Conservation (phyloP, 495 filamentous ascomycete species). For the Hypoxylon crocopeplum region DNA sequence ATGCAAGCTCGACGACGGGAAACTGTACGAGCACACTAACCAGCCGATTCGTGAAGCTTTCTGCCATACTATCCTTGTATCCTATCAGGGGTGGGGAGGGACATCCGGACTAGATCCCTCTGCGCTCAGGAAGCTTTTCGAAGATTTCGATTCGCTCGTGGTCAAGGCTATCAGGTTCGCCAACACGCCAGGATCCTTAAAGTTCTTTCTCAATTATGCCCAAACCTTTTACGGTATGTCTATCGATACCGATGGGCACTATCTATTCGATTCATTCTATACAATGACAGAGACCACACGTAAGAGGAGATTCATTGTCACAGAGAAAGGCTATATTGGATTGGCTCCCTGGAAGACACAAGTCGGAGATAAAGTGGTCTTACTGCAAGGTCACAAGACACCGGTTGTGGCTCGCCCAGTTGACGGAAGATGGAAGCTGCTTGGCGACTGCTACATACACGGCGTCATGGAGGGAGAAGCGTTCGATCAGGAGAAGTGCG, state of each 20-base stretch:
- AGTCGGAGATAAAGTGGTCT: slow-evolving; percentile 1
- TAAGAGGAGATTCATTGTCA: background rate
- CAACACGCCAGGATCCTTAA: background rate
- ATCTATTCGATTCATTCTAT: background rate
- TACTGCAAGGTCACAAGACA: slow-evolving; percentile 3
- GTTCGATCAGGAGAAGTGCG: background rate
- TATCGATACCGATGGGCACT: background rate
- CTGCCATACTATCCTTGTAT: background rate
- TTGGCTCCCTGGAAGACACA: background rate
- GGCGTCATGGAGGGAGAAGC: slow-evolving; percentile 18
- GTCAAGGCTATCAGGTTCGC: background rate
- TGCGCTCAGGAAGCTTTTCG: no score
- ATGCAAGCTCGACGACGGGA: background rate
- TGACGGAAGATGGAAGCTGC: slow-evolving; percentile 1
- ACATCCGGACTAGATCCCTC: no score
- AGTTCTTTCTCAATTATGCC: background rate
- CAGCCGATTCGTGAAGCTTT: background rate
- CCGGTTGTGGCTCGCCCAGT: slow-evolving; percentile 7
- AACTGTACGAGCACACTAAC: background rate
- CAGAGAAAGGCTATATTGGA: background rate
- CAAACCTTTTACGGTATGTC: background rate
- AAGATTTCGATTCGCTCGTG: background rate
- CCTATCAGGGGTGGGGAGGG: background rate
- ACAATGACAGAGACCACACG: background rate
- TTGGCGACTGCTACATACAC: slow-evolving; percentile 20